A percentile compares a stretch with the other conserved stretches of the same genome.
These are phyloP conservation scores for Gonapodya prolifera DNA, from an alignment of 192 early-diverging fungal genomes.

Conservation along the genomic window DNA sequence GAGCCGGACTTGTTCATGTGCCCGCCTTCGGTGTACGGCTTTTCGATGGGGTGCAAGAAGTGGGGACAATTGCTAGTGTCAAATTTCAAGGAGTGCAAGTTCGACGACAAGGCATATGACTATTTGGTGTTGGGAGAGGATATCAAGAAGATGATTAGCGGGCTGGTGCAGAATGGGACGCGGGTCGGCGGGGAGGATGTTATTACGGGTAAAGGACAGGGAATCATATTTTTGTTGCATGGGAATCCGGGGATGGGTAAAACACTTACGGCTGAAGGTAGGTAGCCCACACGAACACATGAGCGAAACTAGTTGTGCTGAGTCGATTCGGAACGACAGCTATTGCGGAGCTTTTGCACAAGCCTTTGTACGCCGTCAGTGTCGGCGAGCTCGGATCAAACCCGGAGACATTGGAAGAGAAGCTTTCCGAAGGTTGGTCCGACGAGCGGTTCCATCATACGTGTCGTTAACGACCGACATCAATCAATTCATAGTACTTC, in stretches of 20 bases:
- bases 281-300: too few relatives aligned
- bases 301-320: background rate
- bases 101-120: conserved; percentile 38
- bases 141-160: conserved; percentile 31
- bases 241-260: conserved; percentile 42
- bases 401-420: conserved; percentile 32
- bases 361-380: conserved; percentile 39
- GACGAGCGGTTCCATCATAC: background rate
- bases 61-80: conserved; percentile 38
- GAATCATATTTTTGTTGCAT: conserved; percentile 37
- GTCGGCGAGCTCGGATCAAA: conserved; percentile 44
- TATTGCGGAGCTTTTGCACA: conserved; percentile 35
- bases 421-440: conserved; percentile 21
- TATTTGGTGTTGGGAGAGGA: conserved; percentile 28
- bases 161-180: conserved; percentile 21
- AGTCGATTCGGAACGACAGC: conserved; percentile 8
- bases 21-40: conserved; percentile 13
- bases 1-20: background rate
- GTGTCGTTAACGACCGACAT: background rate
- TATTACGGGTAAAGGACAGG: conserved; percentile 34
- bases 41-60: conserved; percentile 33
- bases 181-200: conserved; percentile 26
- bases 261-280: conserved; percentile 35
- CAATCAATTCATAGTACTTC: conserved; percentile 17
- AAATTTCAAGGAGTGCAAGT: conserved; percentile 21